Evolutionary conservation across 2,329 filamentous ascomycete species (phyloP).

Genomic region (Penicillium crustosum): DNA sequence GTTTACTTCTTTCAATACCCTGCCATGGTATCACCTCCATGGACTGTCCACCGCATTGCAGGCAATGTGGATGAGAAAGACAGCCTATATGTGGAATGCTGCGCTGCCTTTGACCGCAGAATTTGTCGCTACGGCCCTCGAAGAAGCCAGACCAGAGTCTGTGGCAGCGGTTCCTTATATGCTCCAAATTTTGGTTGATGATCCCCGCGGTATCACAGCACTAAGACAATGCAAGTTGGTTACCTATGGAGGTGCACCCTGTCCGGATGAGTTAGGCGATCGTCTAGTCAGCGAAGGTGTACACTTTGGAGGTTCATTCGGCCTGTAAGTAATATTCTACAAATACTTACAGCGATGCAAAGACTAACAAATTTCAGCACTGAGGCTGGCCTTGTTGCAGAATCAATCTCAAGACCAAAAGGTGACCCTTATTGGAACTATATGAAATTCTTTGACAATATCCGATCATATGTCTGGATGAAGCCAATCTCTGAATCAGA

Average conservation of each 20-base stretch:
- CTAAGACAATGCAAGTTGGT: conserved; percentile 42
- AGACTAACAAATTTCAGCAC: conserved; percentile 33
- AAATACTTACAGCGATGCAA: not conserved
- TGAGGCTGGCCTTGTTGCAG: conserved; percentile 46
- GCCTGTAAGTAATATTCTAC: conserved; percentile 34
- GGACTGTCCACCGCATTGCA: conserved; percentile 45
- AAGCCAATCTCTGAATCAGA: conserved; percentile 29
- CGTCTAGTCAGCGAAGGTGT: conserved; percentile 40
- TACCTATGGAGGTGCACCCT: conserved; percentile 44
- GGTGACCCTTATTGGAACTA: conserved; percentile 47
- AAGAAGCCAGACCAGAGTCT: conserved; percentile 40
- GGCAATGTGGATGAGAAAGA: conserved; percentile 47
- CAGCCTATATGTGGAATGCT: conserved; percentile 45
- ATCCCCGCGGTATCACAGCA: conserved; percentile 35
- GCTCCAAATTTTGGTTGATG: conserved; percentile 43
- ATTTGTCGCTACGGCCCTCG: conserved; percentile 37
- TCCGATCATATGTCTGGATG: conserved; percentile 41
- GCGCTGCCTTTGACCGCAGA: conserved; percentile 42
- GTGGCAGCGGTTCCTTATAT: conserved; percentile 46
- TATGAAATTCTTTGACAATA: conserved; percentile 40
- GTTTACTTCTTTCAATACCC: conserved; percentile 44
- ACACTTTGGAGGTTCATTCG: conserved; percentile 43
- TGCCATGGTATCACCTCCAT: conserved; percentile 49
- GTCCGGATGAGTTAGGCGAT: conserved; percentile 46
- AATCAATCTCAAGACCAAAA: conserved; percentile 42